Conservation (phyloP, 2,329 filamentous ascomycete genomes). For the Exserohilum turcica region DNA sequence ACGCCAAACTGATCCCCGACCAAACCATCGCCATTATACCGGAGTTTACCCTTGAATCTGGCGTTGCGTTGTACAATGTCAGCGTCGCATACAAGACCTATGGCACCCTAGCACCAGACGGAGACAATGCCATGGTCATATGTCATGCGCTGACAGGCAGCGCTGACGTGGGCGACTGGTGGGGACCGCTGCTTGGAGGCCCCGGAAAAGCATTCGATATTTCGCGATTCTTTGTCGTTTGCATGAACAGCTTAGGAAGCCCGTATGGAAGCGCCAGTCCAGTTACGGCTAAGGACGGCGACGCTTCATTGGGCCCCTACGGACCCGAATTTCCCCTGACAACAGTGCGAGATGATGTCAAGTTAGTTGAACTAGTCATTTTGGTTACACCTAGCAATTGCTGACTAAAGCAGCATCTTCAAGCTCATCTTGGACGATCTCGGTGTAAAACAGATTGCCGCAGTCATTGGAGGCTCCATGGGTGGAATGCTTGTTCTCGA, state of each 20-base stretch:
- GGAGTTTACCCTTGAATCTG: conserved; percentile 90
- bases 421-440: conserved; percentile 79
- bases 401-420: conserved; percentile 64
- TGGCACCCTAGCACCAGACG: conserved; percentile 60
- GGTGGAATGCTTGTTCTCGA: conserved; percentile 91
- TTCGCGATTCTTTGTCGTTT: conserved; percentile 82
- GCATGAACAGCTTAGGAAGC: conserved; percentile 83
- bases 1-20: conserved; percentile 81
- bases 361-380: conserved; percentile 60
- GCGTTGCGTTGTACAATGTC: conserved; percentile 78
- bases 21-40: conserved; percentile 87
- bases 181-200: conserved; percentile 80
- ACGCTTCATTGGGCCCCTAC: conserved; percentile 74
- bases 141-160: conserved; percentile 87
- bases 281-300: conserved; percentile 84
- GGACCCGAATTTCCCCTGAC: conserved; percentile 96
- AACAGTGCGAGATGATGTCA: conserved; percentile 93
- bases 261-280: conserved; percentile 88
- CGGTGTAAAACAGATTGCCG: conserved; percentile 76
- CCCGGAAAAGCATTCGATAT: conserved; percentile 80
- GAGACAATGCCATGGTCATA: conserved; percentile 69
- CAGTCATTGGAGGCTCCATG: conserved; percentile 82
- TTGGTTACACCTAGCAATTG: neutral
- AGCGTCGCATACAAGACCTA: conserved; percentile 68
- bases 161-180: conserved; percentile 85